Conservation (phyloP, 225 moss, liverwort and hornwort genomes). For the Bryum argenteum region DNA sequence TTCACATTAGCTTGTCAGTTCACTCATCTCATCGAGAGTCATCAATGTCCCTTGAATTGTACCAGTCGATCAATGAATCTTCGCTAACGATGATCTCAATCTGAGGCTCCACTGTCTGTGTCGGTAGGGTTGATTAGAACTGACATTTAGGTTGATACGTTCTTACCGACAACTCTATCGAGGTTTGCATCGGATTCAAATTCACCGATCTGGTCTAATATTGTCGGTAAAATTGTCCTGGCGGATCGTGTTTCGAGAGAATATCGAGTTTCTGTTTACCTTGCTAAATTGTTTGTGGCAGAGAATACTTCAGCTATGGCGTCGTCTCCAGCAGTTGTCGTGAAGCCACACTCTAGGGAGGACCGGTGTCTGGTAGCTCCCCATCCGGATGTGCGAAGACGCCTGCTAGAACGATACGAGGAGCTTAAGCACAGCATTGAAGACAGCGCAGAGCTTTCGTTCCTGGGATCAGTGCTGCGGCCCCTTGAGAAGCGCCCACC, state of each 20-base stretch:
- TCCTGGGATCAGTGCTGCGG: conserved; percentile 19
- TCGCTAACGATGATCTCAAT: too few relatives aligned
- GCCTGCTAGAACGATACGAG: conserved; percentile 9
- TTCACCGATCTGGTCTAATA: not conserved
- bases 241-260: too few relatives aligned
- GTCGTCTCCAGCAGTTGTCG: not conserved
- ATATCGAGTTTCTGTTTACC: not conserved
- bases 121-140: too few relatives aligned
- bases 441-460: not conserved
- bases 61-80: too few relatives aligned
- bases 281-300: not conserved
- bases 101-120: too few relatives aligned
- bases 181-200: too few relatives aligned
- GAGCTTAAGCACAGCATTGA: conserved; percentile 25
- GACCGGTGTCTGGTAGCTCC: conserved; percentile 31
- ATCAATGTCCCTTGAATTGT: too few relatives aligned
- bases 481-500: conserved; percentile 27
- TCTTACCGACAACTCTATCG: too few relatives aligned
- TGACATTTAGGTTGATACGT: too few relatives aligned
- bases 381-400: not conserved
- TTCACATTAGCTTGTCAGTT: too few relatives aligned
- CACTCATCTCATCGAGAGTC: too few relatives aligned
- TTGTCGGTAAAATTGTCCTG: not conserved
- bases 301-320: conserved; percentile 4
- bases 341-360: conserved; percentile 19